Evolutionary conservation across 306 rosid species (phyloP), one percentile per base, ranked within the genome.

Genomic region (Trifolium subterraneum): DNA sequence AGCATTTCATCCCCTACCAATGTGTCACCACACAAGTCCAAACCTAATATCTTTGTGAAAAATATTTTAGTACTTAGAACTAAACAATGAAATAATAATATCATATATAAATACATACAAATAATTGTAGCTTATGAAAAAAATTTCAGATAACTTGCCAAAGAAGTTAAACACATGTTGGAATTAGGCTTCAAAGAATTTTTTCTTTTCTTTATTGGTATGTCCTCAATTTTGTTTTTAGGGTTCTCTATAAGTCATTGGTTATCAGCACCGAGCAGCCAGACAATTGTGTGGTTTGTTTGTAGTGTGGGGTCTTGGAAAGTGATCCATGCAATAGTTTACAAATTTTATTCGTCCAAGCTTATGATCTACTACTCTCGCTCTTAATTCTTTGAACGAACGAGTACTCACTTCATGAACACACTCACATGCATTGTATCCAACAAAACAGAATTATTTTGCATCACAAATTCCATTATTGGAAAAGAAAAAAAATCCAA

Each of bases 1-100:
- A 95, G 93, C 99, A 95, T 95, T 89, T 92, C 99, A 84, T 95
- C 98, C 67, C 99, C 99, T 45, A 90, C 98, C 85, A 95, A 82
- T 64, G 99, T 95, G 87, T 95, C 99, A 85, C 97, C 98, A 68
- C 99, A 95, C 52, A 88, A 77, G 84, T 95, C 99, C 97, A 95
- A 85, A 87, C 99, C 99, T 92, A 95, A 87, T 85, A 92, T 90
- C 99, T 95, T 90, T 90, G 96, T 83, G 82, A 81, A 72, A 84
- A 76, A 86, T 83, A 87, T 84, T 64, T 90, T 88, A 84, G 86
- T 76, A 83, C 83, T 68, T 68, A 67, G 36, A 51, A 75, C 58
- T 23, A 65, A 52, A 81, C 63, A 59, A 19, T 4, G 63, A 23
- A 64, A 70, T 39, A 78, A 33, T 36, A 33, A 42, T 29, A 29